Base-by-base conservation (phyloP, 306 rosid species). In the Biancaea sappan region DNA sequence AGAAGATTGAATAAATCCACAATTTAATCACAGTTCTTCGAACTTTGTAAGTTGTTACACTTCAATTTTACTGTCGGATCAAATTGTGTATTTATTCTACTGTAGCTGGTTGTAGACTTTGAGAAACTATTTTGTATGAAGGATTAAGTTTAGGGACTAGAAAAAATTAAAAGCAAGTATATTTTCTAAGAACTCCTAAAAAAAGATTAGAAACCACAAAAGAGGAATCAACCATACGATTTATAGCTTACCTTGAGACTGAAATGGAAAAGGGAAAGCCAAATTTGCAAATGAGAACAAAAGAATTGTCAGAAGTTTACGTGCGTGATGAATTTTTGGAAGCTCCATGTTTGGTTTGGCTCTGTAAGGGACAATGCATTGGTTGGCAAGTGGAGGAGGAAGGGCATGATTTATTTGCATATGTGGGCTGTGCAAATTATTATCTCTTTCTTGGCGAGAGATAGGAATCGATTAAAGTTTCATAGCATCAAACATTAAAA, bases 201-300 rank as follows among this genome's bases (percentile, higher is more conserved):
- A 4, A 2, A 34, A 34, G 3, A 34, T 34, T 34, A 4, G 37
- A 34, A 34, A 34, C 37, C 2, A 4, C n/a, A 2, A 34, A 34
- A 34, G 37, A 59, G 26, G 26, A 4, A 32, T 16, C 46, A 59
- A 59, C 13, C 15, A 28, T 24, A 26, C 3, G 35, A 47, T 21
- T 19, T 35, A 2, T 28, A n/a, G 34, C 81, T 71, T 77, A 87
- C 96, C 90, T 80, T 78, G 87, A 76, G 81, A 79, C 26, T 44
- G 54, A 4, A 76, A 13, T 38, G 87, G 86, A 48, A 72, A 81
- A 69, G 86, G 78, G 21, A 71, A 24, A 32, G 47, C 74, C 48
- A 58, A 84, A 66, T 41, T n/a, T 66, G 82, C 80, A 21, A 80
- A 48, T 57, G 78, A 21, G 43, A 88, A 48, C 66, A 84, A 48